Conservation (phyloP, 2,329 filamentous ascomycete species). For the Cercospora janseana region DNA sequence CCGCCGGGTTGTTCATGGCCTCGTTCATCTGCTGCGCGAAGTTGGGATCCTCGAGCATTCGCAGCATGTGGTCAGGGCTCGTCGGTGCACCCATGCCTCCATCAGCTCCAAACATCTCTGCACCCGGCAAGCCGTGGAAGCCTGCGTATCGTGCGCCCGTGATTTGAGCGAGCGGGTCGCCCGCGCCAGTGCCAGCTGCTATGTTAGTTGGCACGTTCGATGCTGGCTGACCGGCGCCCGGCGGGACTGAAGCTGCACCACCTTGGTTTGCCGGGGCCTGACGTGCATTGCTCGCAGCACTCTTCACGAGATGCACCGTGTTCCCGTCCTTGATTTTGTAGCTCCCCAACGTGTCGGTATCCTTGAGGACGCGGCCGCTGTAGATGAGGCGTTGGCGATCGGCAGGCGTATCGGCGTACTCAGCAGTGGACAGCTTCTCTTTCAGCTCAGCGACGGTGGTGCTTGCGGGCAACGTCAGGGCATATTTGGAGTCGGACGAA, state of each 20-base stretch:
- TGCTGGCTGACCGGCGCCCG: constrained; percentile 49
- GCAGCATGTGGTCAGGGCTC: constrained; percentile 74
- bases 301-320: constrained; percentile 95
- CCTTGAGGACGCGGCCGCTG: constrained; percentile 94
- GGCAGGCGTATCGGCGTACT: constrained; percentile 81
- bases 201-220: constrained; percentile 72
- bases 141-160: constrained; percentile 94
- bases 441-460: constrained; percentile 85
- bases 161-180: constrained; percentile 84
- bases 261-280: constrained; percentile 56
- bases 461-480: constrained; percentile 72
- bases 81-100: constrained; percentile 91
- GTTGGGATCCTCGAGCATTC: constrained; percentile 84
- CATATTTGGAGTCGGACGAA: constrained; percentile 84
- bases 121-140: constrained; percentile 81
- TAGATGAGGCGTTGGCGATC: constrained; percentile 95
- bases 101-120: constrained; percentile 88
- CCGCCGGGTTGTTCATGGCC: constrained; percentile 88
- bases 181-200: constrained; percentile 72
- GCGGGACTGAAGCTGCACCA: constrained; percentile 40
- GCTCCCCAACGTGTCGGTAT: constrained; percentile 75
- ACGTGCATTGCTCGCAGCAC: constrained; percentile 79
- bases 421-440: constrained; percentile 74
- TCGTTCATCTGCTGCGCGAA: constrained; percentile 88
- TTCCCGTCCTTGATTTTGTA: constrained; percentile 97